Percentiles rank a stretch among this genome's conserved stretches.
Evolutionary conservation across 148 eudicot species (phyloP).

Genomic region (Chenopodium suecicum): DNA sequence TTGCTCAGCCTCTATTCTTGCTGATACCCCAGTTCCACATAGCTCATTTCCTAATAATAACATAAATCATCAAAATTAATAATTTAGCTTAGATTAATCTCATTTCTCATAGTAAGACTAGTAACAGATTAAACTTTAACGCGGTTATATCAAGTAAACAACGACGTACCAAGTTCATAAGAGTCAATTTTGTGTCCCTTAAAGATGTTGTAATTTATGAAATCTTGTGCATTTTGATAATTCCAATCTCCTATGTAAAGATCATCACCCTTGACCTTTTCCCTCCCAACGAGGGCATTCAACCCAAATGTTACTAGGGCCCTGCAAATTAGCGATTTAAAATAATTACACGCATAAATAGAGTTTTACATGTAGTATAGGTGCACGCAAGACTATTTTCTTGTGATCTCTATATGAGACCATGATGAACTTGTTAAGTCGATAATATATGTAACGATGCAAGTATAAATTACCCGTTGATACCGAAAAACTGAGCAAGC

Average conservation of each 20-base stretch:
- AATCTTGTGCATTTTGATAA: neutral
- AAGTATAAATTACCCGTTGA: neutral
- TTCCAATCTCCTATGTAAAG: neutral
- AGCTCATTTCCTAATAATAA: neutral
- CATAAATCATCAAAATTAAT: no score
- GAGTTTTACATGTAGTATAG: no score
- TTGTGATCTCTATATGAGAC: no score
- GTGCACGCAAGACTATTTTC: no score
- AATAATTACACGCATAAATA: no score
- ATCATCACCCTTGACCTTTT: neutral
- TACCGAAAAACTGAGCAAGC: neutral
- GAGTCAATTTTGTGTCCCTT: neutral
- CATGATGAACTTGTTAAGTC: no score
- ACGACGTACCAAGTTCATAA: neutral
- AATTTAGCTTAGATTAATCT: no score
- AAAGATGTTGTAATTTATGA: neutral
- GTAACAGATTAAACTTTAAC: no score
- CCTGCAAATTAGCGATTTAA: neutral
- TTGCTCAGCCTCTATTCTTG: neutral
- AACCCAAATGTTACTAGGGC: neutral
- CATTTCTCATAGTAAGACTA: no score
- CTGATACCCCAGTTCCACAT: neutral
- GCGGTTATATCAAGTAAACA: no score
- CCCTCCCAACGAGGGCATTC: neutral
- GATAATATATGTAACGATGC: neutral